These are phyloP conservation scores for Citrus reticulata DNA, from an alignment of 345 rosid species.

Conservation along the genomic window DNA sequence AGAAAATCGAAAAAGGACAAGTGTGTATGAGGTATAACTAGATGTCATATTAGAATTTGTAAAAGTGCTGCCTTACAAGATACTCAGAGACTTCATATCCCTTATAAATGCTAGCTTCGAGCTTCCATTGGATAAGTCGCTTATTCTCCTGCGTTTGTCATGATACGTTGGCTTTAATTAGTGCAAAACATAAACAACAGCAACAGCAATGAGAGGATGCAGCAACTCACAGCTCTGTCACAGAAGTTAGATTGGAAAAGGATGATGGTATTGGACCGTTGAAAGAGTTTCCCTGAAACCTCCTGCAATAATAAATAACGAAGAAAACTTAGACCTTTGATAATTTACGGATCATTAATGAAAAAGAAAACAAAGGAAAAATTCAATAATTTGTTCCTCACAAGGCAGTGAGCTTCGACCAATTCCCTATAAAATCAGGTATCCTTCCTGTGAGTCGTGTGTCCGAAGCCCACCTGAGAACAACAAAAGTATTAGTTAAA, in stretches of 20 bases:
- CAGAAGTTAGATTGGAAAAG: constrained; percentile 43
- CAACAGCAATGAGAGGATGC: background rate
- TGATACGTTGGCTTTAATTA: background rate
- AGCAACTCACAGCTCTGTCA: constrained; percentile 54
- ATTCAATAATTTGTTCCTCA: constrained; percentile 21
- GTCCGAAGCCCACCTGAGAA: constrained; percentile 61
- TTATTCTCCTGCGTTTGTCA: constrained; percentile 50
- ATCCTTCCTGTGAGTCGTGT: constrained; percentile 53
- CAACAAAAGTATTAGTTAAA: background rate
- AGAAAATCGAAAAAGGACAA: background rate
- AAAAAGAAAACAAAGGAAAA: background rate
- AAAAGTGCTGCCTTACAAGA: constrained; percentile 37
- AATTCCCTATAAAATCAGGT: constrained; percentile 69
- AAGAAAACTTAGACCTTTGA: background rate
- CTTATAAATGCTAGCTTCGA: constrained; percentile 49
- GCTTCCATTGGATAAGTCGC: constrained; percentile 54
- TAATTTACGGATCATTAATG: background rate
- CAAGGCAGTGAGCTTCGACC: constrained; percentile 49
- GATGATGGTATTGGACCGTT: constrained; percentile 64
- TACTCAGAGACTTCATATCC: constrained; percentile 40
- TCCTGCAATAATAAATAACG: constrained; percentile 32
- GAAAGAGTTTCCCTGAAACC: constrained; percentile 63
- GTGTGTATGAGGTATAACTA: background rate
- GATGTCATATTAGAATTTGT: background rate
- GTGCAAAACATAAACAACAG: background rate